Percentiles rank a stretch among this genome's conserved stretches.
Conservation (phyloP, 1,284 basidiomycete species). For the Apiotrichum sp. region DNA sequence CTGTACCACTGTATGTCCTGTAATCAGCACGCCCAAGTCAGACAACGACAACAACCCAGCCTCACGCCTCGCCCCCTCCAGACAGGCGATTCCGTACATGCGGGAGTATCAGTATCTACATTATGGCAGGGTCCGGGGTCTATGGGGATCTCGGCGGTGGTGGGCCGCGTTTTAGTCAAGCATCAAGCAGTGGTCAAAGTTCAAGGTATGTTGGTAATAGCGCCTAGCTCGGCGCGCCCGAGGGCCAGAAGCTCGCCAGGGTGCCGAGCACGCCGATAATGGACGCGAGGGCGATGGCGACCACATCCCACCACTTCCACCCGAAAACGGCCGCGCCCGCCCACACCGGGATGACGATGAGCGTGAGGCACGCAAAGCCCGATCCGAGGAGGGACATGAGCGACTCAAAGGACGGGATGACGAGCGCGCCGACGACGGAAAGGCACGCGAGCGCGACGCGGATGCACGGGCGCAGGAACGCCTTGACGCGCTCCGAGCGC, state of each 20-base stretch:
- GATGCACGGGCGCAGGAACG: constrained; percentile 54
- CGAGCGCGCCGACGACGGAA: constrained; percentile 64
- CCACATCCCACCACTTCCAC: constrained; percentile 54
- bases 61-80: too few relatives aligned
- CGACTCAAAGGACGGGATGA: constrained; percentile 77
- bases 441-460: constrained; percentile 58
- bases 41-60: too few relatives aligned
- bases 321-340: constrained; percentile 52
- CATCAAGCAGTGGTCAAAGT: too few relatives aligned
- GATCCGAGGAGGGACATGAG: constrained; percentile 82
- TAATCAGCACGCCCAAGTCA: too few relatives aligned
- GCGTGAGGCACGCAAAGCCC: constrained; percentile 73
- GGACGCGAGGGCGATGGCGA: constrained; percentile 53
- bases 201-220: too few relatives aligned
- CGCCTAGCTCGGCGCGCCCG: too few relatives aligned
- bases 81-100: too few relatives aligned
- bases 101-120: too few relatives aligned
- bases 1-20: too few relatives aligned
- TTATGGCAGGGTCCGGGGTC: too few relatives aligned
- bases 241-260: constrained; percentile 25
- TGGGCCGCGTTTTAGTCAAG: too few relatives aligned
- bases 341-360: constrained; percentile 67
- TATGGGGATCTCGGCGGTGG: too few relatives aligned
- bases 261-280: constrained; percentile 72
- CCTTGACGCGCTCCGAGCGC: constrained; percentile 45